These are phyloP conservation scores for Penicillium nordicum DNA, from an alignment of 2,329 filamentous ascomycete genomes.

Conservation along the genomic window DNA sequence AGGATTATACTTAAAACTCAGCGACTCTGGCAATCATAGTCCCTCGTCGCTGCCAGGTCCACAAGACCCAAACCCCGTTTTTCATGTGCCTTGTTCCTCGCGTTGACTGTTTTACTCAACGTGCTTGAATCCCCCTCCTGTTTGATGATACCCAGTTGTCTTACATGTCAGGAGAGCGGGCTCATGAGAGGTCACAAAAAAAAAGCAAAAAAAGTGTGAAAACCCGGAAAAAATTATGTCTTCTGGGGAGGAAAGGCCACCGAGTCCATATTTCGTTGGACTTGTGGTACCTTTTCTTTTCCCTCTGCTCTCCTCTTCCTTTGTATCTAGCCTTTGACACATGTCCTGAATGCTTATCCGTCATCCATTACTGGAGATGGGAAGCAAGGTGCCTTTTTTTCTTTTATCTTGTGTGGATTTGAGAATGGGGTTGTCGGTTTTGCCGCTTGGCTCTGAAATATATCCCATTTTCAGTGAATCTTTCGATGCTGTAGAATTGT, in stretches of 20 bases:
- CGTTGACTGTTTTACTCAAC: background rate
- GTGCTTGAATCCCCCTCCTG: conserved; percentile 1
- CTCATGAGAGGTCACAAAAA: conserved; percentile 22
- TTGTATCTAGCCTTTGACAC: conserved; percentile 21
- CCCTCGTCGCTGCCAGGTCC: no score
- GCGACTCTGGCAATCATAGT: no score
- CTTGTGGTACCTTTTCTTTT: conserved; percentile 7
- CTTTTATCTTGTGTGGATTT: conserved; percentile 16
- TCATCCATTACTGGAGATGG: background rate
- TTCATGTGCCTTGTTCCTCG: conserved; percentile 23
- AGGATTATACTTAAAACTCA: no score
- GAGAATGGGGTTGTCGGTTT: conserved; percentile 1
- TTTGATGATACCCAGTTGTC: background rate
- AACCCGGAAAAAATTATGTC: conserved; percentile 25
- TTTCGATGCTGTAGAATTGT: background rate
- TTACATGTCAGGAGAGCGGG: background rate
- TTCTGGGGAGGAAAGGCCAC: conserved; percentile 13
- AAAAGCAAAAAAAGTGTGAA: conserved; percentile 29
- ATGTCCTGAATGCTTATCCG: background rate
- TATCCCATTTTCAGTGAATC: conserved; percentile 10
- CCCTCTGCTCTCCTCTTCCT: conserved; percentile 13
- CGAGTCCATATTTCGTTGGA: conserved; percentile 19
- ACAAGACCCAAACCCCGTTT: conserved; percentile 14
- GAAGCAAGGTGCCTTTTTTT: conserved; percentile 11
- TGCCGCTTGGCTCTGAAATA: conserved; percentile 4